Conservation (phyloP, 2,329 filamentous ascomycete species). For the Sphaerulina vaccinii region DNA sequence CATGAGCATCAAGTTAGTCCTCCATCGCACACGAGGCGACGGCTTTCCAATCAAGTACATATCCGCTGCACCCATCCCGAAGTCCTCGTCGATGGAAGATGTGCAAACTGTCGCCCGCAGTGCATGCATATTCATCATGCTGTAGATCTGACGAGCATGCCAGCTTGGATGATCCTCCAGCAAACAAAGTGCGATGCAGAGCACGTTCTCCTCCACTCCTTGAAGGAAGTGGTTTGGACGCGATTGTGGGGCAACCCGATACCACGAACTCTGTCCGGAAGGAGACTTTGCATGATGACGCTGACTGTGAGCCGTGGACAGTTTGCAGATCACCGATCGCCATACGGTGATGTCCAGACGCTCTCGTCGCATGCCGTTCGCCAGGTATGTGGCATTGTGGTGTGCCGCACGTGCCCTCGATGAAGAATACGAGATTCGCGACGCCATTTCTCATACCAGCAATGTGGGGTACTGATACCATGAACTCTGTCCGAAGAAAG, state of each 20-base stretch:
- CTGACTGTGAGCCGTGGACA: too few species aligned
- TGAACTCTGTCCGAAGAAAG: constrained; percentile 25
- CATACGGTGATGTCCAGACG: neutral
- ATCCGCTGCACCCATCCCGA: neutral
- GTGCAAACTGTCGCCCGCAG: too few species aligned
- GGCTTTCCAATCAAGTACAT: neutral
- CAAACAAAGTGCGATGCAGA: too few species aligned
- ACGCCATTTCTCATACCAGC: constrained; percentile 17
- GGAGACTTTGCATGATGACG: neutral
- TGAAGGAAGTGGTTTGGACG: neutral
- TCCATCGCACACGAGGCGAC: neutral
- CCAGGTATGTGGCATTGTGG: neutral
- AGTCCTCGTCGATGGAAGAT: neutral
- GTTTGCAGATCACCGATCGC: neutral
- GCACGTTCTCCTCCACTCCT: neutral
- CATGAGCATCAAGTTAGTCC: constrained; percentile 7
- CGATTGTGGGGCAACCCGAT: neutral
- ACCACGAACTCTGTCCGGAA: neutral
- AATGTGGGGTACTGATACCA: constrained; percentile 15
- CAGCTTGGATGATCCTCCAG: neutral
- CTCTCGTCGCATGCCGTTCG: neutral
- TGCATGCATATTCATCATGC: neutral
- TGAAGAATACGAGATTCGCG: constrained; percentile 3
- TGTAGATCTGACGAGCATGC: neutral
- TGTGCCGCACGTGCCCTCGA: constrained; percentile 5